Percentiles rank a stretch among this genome's conserved stretches.
phyloP scores from a whole-genome alignment of 305 asterid species.

The Plantago coronopus region DNA sequence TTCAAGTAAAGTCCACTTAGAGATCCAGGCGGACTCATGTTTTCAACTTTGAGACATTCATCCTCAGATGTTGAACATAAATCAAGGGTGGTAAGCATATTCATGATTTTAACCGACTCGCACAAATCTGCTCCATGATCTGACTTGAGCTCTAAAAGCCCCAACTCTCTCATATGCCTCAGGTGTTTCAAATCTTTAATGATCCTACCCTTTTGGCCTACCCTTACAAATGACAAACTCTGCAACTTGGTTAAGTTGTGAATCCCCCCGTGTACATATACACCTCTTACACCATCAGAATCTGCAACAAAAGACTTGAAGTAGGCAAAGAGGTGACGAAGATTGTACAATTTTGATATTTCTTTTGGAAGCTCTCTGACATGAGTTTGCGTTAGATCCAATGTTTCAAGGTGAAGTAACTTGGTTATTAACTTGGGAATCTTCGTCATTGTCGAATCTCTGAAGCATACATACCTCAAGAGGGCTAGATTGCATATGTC shows the following conservation, averaged over 20 bases:
- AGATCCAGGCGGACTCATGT: conserved; percentile 15
- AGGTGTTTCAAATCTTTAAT: conserved; percentile 24
- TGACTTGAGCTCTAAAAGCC: conserved; percentile 25
- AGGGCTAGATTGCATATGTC: conserved; percentile 26
- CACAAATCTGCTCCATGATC: conserved; percentile 27
- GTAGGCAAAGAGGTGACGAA: conserved; percentile 35
- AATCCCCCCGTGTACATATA: conserved; percentile 19
- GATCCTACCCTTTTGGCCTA: conserved; percentile 20
- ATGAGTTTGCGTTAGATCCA: conserved; percentile 35
- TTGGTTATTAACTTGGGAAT: conserved; percentile 31
- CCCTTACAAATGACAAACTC: conserved; percentile 27
- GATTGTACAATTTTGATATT: conserved; percentile 28
- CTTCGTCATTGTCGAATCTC: conserved; percentile 16
- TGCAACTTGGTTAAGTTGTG: conserved; percentile 20
- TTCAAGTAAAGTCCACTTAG: conserved; percentile 37
- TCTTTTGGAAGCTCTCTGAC: conserved; percentile 31
- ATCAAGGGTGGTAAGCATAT: conserved; percentile 23
- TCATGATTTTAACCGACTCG: conserved; percentile 26
- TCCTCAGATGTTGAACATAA: conserved; percentile 22
- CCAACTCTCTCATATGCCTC: conserved; percentile 33
- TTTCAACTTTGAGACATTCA: conserved; percentile 24
- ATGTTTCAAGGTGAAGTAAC: conserved; percentile 34
- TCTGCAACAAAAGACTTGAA: neutral
- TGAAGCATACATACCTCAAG: conserved; percentile 30
- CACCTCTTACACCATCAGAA: conserved; percentile 24